These are phyloP conservation scores for Neoboletus magnificus DNA, from an alignment of 768 basidiomycete genomes.

Conservation along the genomic window DNA sequence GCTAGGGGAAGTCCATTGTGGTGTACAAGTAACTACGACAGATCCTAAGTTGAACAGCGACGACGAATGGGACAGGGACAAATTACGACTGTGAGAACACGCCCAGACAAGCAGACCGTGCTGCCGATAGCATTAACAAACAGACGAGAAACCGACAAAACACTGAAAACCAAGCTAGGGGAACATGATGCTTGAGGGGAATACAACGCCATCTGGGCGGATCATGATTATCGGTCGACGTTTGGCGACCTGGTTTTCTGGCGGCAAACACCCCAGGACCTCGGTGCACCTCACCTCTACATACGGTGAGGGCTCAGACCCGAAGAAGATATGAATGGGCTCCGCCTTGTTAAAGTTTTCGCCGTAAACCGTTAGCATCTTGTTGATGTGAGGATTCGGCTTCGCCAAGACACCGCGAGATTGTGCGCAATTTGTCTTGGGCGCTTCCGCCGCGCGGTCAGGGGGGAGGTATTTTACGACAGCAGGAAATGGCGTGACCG, in stretches of 20 bases:
- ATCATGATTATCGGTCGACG: conserved; percentile 80
- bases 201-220: conserved; percentile 81
- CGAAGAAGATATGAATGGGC: conserved; percentile 81
- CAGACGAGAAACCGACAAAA: conserved; percentile 15
- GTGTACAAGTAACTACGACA: conserved; percentile 32
- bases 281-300: conserved; percentile 87
- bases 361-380: conserved; percentile 84
- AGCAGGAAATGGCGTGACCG: conserved; percentile 80
- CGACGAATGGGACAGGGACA: conserved; percentile 8
- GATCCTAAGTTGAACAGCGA: conserved; percentile 30
- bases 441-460: conserved; percentile 79
- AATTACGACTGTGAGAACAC: conserved; percentile 21
- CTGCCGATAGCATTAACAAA: conserved; percentile 27
- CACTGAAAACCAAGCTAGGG: conserved; percentile 45
- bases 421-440: conserved; percentile 65
- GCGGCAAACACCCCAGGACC: conserved; percentile 78
- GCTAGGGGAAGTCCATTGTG: conserved; percentile 28
- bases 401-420: conserved; percentile 70
- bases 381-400: conserved; percentile 71
- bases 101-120: conserved; percentile 25
- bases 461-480: conserved; percentile 91
- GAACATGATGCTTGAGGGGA: conserved; percentile 80
- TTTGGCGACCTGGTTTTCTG: conserved; percentile 62
- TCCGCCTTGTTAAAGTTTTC: conserved; percentile 86
- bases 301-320: conserved; percentile 81